Evolutionary conservation across 148 eudicot species (phyloP), one percentile per base, ranked within the genome.

Genomic region (Dianthus caryophyllus): DNA sequence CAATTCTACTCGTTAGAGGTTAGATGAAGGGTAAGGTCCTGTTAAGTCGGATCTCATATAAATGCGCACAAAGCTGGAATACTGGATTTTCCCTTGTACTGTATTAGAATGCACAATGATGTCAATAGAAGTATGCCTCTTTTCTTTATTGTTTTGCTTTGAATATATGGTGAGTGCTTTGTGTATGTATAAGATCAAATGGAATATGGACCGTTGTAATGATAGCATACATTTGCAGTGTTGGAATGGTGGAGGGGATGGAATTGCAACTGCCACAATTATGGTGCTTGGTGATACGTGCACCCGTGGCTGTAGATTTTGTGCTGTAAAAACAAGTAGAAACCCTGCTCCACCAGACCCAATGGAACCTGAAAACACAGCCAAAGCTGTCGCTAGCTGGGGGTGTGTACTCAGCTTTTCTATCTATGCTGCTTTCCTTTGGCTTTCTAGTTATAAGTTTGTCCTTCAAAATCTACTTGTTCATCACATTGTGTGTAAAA

Each of bases 171-270:
- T 15, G 33, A 21, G n/a, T 44, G 46, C 15, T 13, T 27, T 26
- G 6, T 52, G 14, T 22, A 2, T 11, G 4, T 54, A 25, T 46
- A n/a, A 6, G 2, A 22, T 20, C 1, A 21, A 21, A 22, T 29
- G 43, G 44, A 63, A 7, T 18, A 11, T 60, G 36, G 17, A 63
- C 16, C n/a, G 9, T 63, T 6, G 16, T 31, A 9, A 18, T 58
- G 66, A 14, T n/a, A 46, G 50, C 53, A 26, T 56, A 52, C 70
- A 41, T 69, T 39, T 59, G 55, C 78, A 92, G 91, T 92, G 98
- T 70, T 89, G 94, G 96, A 92, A 89, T 82, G 98, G 98, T 41
- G 98, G 96, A 46, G 94, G 84, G 43, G 98, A 92, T 78, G 98
- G 98, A 66, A 89, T 93, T 77, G 84, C 98, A 1, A 89, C 98